Evolutionary conservation across 208 protist genomes (phyloP).

Genomic region (Leptomonas seymouri): DNA sequence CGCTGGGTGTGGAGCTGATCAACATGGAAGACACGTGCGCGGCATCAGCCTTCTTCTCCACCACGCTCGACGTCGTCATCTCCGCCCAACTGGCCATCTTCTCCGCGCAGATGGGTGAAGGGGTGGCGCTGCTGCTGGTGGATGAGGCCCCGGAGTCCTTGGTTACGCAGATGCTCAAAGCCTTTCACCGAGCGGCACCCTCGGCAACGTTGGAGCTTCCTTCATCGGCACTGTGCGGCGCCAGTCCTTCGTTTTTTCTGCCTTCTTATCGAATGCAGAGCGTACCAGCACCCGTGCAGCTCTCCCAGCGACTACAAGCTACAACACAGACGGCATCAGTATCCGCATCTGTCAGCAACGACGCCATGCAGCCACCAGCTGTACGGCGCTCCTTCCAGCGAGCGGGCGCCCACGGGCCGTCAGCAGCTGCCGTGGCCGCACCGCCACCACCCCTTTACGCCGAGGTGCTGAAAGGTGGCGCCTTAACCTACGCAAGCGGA

Average conservation of each 20-base stretch:
- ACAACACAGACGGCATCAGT: background rate
- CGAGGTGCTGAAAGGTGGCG: constrained; percentile 41
- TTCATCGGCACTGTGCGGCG: constrained; percentile 7
- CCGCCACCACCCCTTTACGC: constrained; percentile 17
- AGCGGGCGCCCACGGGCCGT: background rate
- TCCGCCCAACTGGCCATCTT: constrained; percentile 38
- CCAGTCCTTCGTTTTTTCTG: constrained; percentile 36
- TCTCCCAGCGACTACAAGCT: background rate
- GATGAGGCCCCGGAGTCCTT: constrained; percentile 30
- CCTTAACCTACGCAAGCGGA: constrained; percentile 32
- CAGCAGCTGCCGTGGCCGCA: constrained; percentile 1
- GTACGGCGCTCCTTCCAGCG: background rate
- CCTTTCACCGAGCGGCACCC: constrained; percentile 11
- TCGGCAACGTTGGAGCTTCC: constrained; percentile 24
- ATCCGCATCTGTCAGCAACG: background rate
- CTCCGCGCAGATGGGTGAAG: constrained; percentile 38
- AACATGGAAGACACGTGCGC: background rate
- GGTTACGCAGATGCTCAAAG: constrained; percentile 23
- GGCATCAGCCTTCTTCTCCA: constrained; percentile 22
- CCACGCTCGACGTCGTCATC: constrained; percentile 51
- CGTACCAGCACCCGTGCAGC: background rate
- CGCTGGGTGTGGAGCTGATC: constrained; percentile 16
- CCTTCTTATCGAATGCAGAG: constrained; percentile 30
- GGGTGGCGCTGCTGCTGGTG: constrained; percentile 38
- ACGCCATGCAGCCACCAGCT: constrained; percentile 5